Base-by-base conservation (phyloP, 345 rosid species). In the Brassica carinata region DNA sequence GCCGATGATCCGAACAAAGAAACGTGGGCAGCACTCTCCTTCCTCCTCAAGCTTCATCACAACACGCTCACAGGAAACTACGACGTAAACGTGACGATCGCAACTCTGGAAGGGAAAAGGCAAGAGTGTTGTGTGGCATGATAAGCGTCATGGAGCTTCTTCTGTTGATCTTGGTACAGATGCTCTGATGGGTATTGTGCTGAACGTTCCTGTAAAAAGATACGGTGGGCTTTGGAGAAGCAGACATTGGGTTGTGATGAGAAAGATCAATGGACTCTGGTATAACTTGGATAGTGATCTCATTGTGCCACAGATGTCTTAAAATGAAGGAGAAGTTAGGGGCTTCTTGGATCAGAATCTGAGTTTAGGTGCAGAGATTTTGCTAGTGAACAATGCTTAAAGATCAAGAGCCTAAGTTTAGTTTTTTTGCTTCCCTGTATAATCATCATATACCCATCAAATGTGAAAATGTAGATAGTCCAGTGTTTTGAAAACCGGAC, bases 201-300 rank as follows among this genome's bases (percentile, higher is more conserved):
- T 92, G 72, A 92, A 96, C 84, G 84, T 89, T 79, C 91, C 90
- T 0, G 91, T 92, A 6, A 88, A 83, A 69, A 67, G 90, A 67
- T 89, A 86, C 69, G 92, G 87, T 17, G 97, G 97, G 77, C 81
- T 93, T 31, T 93, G 99, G 95, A 90, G 84, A 84, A 64, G 92
- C 68, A 89, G 99, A 82, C 98, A 92, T 83, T 92, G 99, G 99
- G 83, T 91, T 71, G 82, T 94, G 7, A 2, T 93, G 86, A 90
- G 91, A 68, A 87, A 86, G 81, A 89, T 90, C 74, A 83, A 74
- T 75, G 97, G 93, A 65, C 79, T 88, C 5, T 59, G 89, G 91
- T 64, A 92, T 85, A 92, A 92, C 74, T 83, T 94, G 87, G 97
- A 90, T 62, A 92, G 97, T 85, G 97, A 96, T 86, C 93, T 94